A percentile compares a stretch with the other conserved stretches of the same genome.
Conservation (phyloP, 73 alveolate genomes). For the Diophrys sp. region DNA sequence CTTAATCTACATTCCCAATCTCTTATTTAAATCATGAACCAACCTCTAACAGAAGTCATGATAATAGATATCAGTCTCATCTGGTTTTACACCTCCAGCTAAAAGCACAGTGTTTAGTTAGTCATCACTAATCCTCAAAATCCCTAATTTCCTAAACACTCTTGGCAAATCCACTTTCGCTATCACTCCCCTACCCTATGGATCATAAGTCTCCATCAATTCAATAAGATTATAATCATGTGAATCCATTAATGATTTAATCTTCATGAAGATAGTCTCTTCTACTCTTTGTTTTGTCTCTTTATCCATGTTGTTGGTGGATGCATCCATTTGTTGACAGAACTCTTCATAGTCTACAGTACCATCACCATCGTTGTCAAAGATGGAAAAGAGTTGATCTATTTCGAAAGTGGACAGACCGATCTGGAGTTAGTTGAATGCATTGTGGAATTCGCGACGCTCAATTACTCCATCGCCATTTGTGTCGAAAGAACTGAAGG, state of each 20-base stretch:
- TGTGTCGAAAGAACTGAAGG: conserved; percentile 42
- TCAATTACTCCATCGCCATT: conserved; percentile 42
- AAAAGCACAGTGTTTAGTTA: too few species aligned
- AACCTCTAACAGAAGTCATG: too few species aligned
- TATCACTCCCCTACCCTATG: too few species aligned
- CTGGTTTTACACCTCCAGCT: too few species aligned
- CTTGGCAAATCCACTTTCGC: too few species aligned
- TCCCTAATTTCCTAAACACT: too few species aligned
- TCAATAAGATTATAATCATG: too few species aligned
- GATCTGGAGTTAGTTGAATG: conserved; percentile 26
- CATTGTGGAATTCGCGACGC: conserved; percentile 34
- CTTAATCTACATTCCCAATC: too few species aligned
- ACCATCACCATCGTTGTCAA: conserved; percentile 31
- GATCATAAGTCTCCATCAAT: too few species aligned
- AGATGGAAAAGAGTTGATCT: conserved; percentile 31
- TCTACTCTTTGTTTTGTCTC: conserved; percentile 21
- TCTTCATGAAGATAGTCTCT: conserved; percentile 33
- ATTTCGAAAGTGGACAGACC: conserved; percentile 42
- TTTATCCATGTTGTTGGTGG: conserved; percentile 10
- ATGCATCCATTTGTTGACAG: conserved; percentile 22
- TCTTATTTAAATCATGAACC: too few species aligned
- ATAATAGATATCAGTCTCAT: too few species aligned
- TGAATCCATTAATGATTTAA: conserved; percentile 30
- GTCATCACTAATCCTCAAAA: too few species aligned
- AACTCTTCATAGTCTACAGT: conserved; percentile 30